These are phyloP conservation scores for Phycomyces nitens DNA, from an alignment of 192 early-diverging fungal genomes.

Conservation along the genomic window DNA sequence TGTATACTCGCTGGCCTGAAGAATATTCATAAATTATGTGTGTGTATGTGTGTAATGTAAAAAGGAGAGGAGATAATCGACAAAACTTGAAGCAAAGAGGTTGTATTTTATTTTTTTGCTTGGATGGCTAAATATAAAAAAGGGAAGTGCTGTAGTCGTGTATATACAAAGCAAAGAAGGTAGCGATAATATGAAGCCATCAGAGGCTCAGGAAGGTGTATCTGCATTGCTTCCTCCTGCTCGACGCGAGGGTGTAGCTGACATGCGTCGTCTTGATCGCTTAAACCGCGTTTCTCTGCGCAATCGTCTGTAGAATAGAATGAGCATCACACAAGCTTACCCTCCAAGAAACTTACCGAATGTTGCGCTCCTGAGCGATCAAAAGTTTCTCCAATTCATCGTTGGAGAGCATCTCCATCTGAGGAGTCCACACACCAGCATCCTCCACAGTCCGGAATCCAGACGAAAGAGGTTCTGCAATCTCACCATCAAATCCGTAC, in stretches of 20 bases:
- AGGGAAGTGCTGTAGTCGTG: neutral
- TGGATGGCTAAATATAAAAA: neutral
- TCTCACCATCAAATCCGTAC: slow-evolving; percentile 36
- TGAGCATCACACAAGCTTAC: neutral
- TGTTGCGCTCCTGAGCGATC: slow-evolving; percentile 52
- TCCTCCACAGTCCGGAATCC: slow-evolving; percentile 45
- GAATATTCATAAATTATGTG: too few species aligned
- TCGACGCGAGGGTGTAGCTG: neutral
- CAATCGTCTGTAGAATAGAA: slow-evolving; percentile 16
- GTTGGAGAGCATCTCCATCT: slow-evolving; percentile 50
- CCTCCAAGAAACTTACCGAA: slow-evolving; percentile 35
- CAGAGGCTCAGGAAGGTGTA: neutral
- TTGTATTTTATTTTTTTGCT: neutral
- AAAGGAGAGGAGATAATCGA: neutral
- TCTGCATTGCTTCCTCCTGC: neutral
- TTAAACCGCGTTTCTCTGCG: slow-evolving; percentile 30
- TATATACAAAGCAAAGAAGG: neutral
- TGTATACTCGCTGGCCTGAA: too few species aligned
- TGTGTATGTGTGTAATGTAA: too few species aligned
- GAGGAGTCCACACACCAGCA: slow-evolving; percentile 51
- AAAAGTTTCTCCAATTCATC: slow-evolving; percentile 60
- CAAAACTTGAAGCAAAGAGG: neutral
- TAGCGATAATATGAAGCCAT: neutral
- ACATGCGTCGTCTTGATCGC: slow-evolving; percentile 19
- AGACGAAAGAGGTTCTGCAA: slow-evolving; percentile 33